Conservation (phyloP, 2,329 filamentous ascomycete species). For the Hymenoscyphus fructigenus region DNA sequence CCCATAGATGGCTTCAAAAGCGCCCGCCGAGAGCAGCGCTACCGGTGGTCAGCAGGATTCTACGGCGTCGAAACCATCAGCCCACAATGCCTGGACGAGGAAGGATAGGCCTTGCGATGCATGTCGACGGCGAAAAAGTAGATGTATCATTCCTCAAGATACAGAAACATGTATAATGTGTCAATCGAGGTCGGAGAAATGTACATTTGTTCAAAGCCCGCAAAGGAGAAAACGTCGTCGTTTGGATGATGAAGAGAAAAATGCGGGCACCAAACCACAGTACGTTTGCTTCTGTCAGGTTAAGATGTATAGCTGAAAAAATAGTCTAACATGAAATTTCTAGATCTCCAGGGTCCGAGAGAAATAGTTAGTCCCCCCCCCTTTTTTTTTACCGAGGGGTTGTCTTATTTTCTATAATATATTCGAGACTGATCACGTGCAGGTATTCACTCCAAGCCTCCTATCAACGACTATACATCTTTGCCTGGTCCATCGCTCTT, state of each 20-base stretch:
- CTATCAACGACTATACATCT: slow-evolving; percentile 50
- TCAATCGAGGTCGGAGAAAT: slow-evolving; percentile 72
- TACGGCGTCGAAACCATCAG: slow-evolving; percentile 13
- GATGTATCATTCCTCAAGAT: slow-evolving; percentile 75
- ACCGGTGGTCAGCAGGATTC: slow-evolving; percentile 11
- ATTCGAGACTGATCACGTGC: slow-evolving; percentile 9
- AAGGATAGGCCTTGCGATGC: slow-evolving; percentile 72
- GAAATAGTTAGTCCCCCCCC: slow-evolving; percentile 14
- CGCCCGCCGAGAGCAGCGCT: slow-evolving; percentile 11
- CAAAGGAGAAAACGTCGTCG: slow-evolving; percentile 76
- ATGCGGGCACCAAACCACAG: slow-evolving; percentile 27
- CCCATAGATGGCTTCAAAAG: slow-evolving; percentile 21
- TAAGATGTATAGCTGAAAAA: background rate
- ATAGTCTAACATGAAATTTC: background rate
- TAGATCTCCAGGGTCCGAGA: slow-evolving; percentile 28
- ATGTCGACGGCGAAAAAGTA: slow-evolving; percentile 34
- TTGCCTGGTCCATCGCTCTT: slow-evolving; percentile 63
- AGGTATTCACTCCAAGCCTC: slow-evolving; percentile 23
- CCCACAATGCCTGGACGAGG: slow-evolving; percentile 26
- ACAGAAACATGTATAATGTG: slow-evolving; percentile 71
- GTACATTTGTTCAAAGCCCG: slow-evolving; percentile 73
- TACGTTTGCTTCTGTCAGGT: slow-evolving; percentile 8
- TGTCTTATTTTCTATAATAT: background rate
- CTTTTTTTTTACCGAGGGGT: background rate
- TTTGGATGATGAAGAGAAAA: slow-evolving; percentile 50